Conservation (phyloP, 208 protist species). For the Strigomonas galati region DNA sequence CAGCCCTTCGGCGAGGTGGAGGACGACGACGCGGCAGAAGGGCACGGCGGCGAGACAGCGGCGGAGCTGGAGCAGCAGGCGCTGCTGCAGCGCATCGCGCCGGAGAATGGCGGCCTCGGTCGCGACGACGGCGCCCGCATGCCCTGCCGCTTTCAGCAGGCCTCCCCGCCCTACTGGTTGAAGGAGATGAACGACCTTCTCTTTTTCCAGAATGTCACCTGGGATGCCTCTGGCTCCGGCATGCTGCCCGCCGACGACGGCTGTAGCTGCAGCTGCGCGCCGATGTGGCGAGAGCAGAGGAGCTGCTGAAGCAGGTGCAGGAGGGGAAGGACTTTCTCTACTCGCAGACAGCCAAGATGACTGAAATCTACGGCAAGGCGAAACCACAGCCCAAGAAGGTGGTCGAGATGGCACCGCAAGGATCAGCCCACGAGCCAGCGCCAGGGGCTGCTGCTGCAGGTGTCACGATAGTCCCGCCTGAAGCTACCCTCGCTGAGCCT, state of each 20-base stretch:
- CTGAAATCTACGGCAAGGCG: constrained; percentile 14
- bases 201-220: constrained; percentile 35
- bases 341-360: constrained; percentile 11
- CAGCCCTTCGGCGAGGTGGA: neutral
- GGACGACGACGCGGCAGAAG: neutral
- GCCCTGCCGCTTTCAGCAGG: constrained; percentile 19
- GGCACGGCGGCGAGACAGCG: neutral
- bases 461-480: no score
- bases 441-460: no score
- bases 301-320: constrained; percentile 24
- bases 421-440: no score
- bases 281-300: constrained; percentile 25
- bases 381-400: neutral
- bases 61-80: neutral
- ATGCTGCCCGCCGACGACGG: constrained; percentile 22
- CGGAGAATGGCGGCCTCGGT: neutral
- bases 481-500: no score
- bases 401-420: no score
- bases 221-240: constrained; percentile 13
- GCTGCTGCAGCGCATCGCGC: no score
- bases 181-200: constrained; percentile 34
- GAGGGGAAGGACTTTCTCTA: constrained; percentile 15
- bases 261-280: constrained; percentile 26
- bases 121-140: constrained; percentile 10
- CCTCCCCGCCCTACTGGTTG: constrained; percentile 42